phyloP scores from a whole-genome alignment of 352 stramenopile genomes.

The Phytophthora pinifolia region DNA sequence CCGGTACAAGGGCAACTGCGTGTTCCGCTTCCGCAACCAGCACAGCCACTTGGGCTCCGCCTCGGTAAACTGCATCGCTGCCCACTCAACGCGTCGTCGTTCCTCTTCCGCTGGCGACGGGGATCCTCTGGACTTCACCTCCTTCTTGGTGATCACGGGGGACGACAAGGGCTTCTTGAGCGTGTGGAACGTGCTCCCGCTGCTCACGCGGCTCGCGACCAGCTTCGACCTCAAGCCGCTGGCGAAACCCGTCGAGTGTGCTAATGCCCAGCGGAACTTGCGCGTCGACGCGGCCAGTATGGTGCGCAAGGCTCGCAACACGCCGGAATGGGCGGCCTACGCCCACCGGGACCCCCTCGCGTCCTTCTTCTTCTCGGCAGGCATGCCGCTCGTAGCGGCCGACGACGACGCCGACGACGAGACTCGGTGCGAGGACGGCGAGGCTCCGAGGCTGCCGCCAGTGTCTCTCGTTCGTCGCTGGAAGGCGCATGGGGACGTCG shows the following conservation, averaged over 20 bases:
- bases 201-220: constrained; percentile 63
- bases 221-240: constrained; percentile 47
- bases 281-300: constrained; percentile 68
- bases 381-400: constrained; percentile 47
- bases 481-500: constrained; percentile 69
- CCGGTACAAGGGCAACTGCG: constrained; percentile 66
- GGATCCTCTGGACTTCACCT: constrained; percentile 33
- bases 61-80: constrained; percentile 49
- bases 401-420: constrained; percentile 19
- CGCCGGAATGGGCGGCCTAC: constrained; percentile 63
- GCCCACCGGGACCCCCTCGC: constrained; percentile 42
- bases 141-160: constrained; percentile 61
- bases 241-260: constrained; percentile 62
- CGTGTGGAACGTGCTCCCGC: constrained; percentile 69
- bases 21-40: constrained; percentile 75
- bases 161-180: constrained; percentile 80
- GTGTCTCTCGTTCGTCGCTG: constrained; percentile 57
- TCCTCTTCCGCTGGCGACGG: constrained; percentile 10
- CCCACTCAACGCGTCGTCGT: constrained; percentile 26
- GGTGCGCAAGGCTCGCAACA: constrained; percentile 69
- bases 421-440: constrained; percentile 18
- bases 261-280: constrained; percentile 71
- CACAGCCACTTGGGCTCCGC: constrained; percentile 37
- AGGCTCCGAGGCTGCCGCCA: constrained; percentile 18
- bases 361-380: constrained; percentile 61